Evolutionary conservation across 495 filamentous ascomycete genomes (phyloP).

Genomic region (Parmelia sp.): DNA sequence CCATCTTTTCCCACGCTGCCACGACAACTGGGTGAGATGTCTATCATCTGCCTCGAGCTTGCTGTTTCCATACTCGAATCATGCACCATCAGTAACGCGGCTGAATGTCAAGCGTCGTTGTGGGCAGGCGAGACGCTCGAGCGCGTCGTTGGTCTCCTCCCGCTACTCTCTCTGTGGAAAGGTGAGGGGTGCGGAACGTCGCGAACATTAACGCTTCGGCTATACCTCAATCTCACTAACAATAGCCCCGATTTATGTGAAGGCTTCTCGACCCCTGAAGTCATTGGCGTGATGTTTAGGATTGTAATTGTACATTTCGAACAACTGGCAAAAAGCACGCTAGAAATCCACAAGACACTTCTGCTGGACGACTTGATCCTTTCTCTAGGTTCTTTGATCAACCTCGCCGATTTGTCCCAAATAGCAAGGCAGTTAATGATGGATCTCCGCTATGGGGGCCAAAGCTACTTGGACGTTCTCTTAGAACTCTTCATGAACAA

Average conservation of each 20-base stretch:
- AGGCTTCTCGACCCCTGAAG: constrained; percentile 51
- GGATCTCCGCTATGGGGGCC: constrained; percentile 18
- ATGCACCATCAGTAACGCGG: constrained; percentile 37
- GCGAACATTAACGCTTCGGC: constrained; percentile 48
- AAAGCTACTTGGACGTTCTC: constrained; percentile 39
- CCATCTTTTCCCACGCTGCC: constrained; percentile 4
- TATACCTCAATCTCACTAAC: constrained; percentile 84
- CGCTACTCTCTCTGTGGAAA: constrained; percentile 16
- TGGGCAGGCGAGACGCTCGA: constrained; percentile 19
- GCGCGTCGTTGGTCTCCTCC: constrained; percentile 21
- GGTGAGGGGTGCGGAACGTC: constrained; percentile 19
- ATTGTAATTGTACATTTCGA: constrained; percentile 42
- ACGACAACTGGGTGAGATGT: constrained; percentile 1
- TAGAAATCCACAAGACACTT: constrained; percentile 40
- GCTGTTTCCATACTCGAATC: constrained; percentile 62
- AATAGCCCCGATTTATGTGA: constrained; percentile 63
- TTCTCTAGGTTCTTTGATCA: constrained; percentile 78
- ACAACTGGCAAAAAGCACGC: constrained; percentile 36
- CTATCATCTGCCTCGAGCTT: constrained; percentile 22
- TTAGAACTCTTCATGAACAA: constrained; percentile 38
- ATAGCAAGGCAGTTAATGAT: constrained; percentile 42
- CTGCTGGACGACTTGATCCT: constrained; percentile 68
- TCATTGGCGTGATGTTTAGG: constrained; percentile 51
- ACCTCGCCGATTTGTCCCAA: constrained; percentile 73
- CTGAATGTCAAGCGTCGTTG: constrained; percentile 26